Conservation (phyloP, 495 filamentous ascomycete species). For the Penicillium desertorum region DNA sequence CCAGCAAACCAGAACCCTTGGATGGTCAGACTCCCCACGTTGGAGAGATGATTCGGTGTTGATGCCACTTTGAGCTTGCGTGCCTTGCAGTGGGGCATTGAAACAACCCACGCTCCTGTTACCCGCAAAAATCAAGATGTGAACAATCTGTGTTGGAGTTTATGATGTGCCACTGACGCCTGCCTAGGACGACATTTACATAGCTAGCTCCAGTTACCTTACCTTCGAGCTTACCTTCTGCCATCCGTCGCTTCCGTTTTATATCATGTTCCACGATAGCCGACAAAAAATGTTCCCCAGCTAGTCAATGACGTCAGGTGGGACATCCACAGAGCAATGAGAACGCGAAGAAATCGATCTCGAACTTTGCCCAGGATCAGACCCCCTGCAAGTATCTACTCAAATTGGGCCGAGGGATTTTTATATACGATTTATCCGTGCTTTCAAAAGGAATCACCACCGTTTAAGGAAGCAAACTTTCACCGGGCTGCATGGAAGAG, state of each 20-base stretch:
- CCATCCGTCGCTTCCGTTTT: background rate
- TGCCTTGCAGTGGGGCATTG: conserved; percentile 19
- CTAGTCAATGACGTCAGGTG: conserved; percentile 16
- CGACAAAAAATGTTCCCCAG: conserved; percentile 13
- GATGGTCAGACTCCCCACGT: conserved; percentile 4
- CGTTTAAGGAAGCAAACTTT: background rate
- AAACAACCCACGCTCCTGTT: background rate
- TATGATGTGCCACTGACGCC: conserved; percentile 20
- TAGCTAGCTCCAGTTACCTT: background rate
- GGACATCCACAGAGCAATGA: conserved; percentile 5
- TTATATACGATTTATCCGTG: background rate
- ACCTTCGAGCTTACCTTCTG: background rate
- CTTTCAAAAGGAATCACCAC: background rate
- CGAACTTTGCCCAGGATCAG: conserved; percentile 22
- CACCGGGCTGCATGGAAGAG: conserved; percentile 6
- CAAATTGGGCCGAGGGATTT: background rate
- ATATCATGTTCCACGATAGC: conserved; percentile 16
- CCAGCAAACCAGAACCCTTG: background rate
- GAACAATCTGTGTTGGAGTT: background rate
- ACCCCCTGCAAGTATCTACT: conserved; percentile 14
- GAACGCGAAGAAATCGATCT: conserved; percentile 7
- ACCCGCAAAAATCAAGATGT: conserved; percentile 9
- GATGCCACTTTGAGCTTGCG: background rate
- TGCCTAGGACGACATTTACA: background rate
- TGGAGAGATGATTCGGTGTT: conserved; percentile 3